These are phyloP conservation scores for Russula olivacea DNA, from an alignment of 768 basidiomycete species.

Conservation along the genomic window DNA sequence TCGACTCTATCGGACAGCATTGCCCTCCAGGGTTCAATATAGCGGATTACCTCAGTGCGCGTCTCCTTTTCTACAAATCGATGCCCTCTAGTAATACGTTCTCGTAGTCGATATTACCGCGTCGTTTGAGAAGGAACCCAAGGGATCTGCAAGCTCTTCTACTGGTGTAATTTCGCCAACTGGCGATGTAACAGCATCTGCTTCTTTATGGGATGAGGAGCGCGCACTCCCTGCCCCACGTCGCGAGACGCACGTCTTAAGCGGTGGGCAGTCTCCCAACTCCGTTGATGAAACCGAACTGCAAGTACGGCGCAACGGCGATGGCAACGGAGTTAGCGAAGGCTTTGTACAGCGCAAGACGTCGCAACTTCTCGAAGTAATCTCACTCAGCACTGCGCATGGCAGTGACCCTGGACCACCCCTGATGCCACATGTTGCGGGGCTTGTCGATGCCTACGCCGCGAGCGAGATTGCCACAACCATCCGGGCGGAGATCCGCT, in stretches of 20 bases:
- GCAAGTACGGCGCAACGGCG: conserved; percentile 41
- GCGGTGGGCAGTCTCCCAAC: conserved; percentile 32
- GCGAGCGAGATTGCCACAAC: conserved; percentile 56
- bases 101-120: conserved; percentile 41
- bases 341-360: conserved; percentile 63
- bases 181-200: conserved; percentile 28
- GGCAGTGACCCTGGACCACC: conserved; percentile 30
- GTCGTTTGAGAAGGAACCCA: conserved; percentile 38
- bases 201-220: conserved; percentile 63
- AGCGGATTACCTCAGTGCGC: conserved; percentile 89
- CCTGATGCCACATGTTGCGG: conserved; percentile 54
- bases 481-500: conserved; percentile 58
- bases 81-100: conserved; percentile 17
- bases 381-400: conserved; percentile 35
- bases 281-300: conserved; percentile 47
- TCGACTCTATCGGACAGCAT: conserved; percentile 66
- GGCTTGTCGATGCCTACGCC: conserved; percentile 68
- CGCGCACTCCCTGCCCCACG: conserved; percentile 39
- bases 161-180: conserved; percentile 31
- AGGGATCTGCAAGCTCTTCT: conserved; percentile 31
- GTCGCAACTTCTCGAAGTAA: conserved; percentile 61
- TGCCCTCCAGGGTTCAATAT: conserved; percentile 96
- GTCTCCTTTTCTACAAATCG: neutral
- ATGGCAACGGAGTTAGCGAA: conserved; percentile 35
- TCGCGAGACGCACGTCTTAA: conserved; percentile 2